Conservation (phyloP, 169 alveolate genomes). For the Plasmodium malariae region DNA sequence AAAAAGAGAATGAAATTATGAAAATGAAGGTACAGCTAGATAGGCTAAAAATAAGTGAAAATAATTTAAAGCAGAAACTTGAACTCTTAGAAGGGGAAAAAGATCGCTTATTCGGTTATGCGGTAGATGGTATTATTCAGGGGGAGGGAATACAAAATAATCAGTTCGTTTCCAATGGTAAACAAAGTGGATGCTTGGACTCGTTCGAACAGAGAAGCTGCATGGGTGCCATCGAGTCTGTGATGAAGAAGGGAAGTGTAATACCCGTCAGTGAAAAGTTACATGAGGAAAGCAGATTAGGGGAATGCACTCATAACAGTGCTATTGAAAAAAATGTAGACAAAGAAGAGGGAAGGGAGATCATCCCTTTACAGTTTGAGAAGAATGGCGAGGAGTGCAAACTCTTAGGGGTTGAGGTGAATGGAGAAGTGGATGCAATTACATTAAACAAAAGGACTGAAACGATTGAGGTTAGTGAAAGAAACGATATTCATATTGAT, state of each 20-base stretch:
- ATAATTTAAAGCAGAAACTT: constrained; percentile 11
- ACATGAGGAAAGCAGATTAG: not conserved
- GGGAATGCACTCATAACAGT: not conserved
- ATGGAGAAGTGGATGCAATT: not conserved
- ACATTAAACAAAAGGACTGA: not conserved
- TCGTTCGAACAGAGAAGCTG: not conserved
- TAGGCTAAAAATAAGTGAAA: constrained; percentile 26
- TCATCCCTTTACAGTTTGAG: not conserved
- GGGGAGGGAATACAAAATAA: too few relatives aligned
- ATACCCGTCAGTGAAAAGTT: not conserved
- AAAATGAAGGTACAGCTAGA: constrained; percentile 28
- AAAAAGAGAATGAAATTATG: constrained; percentile 44
- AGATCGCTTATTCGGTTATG: not conserved
- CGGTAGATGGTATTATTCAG: too few relatives aligned
- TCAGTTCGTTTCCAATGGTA: too few relatives aligned
- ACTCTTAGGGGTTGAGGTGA: not conserved
- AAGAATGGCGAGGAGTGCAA: not conserved
- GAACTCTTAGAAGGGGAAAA: not conserved
- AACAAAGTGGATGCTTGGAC: too few relatives aligned
- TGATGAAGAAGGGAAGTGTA: not conserved
- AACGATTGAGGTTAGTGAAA: not conserved
- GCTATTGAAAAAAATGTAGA: not conserved
- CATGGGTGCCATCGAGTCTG: too few relatives aligned
- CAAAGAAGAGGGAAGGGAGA: not conserved
- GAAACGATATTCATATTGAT: not conserved